Evolutionary conservation across 345 rosid species (phyloP), one percentile per base, ranked within the genome.

Genomic region (Punica granatum): DNA sequence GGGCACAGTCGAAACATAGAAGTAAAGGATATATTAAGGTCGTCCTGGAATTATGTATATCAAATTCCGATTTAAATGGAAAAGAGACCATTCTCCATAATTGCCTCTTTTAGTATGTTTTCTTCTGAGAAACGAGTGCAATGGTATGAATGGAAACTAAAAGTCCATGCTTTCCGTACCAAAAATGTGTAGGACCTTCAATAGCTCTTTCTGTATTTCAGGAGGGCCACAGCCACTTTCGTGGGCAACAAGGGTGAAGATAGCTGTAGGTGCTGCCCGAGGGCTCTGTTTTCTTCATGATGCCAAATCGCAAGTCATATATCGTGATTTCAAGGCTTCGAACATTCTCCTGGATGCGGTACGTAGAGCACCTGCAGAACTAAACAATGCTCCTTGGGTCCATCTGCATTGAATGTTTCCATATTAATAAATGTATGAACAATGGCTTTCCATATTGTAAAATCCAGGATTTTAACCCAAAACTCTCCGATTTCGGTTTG

Each of bases 401-500:
- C 26, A 11, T 36, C 35, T 46, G 23, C 33, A 16, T 66, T 44
- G 7, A 13, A 18, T 35, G 21, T 64, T 19, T 28, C 37, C 14
- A 39, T 13, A 25, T n/a, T 15, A 34, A 11, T 34, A 70, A 26
- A 53, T 58, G 67, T 60, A 44, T 16, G 36, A 75, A 54, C 66
- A 42, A 48, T 36, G 68, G 39, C n/a, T n/a, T 63, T 62, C 42
- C 26, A 13, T 23, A 9, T 42, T 61, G 64, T 56, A 37, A 19
- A n/a, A 44, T 74, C 75, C 85, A 92, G 98, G 98, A 89, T 34
- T 92, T 88, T 77, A 92, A 88, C 70, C 76, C 91, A 41, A 92
- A 86, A 70, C 94, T 92, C 54, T 92, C 98, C n/a, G 98, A 92
- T 79, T 92, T 92, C 56, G 98, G 98, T 65, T 62, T 92, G 84